These are phyloP conservation scores for Phytophthora vignae DNA, from an alignment of 352 stramenopile genomes.

Conservation along the genomic window DNA sequence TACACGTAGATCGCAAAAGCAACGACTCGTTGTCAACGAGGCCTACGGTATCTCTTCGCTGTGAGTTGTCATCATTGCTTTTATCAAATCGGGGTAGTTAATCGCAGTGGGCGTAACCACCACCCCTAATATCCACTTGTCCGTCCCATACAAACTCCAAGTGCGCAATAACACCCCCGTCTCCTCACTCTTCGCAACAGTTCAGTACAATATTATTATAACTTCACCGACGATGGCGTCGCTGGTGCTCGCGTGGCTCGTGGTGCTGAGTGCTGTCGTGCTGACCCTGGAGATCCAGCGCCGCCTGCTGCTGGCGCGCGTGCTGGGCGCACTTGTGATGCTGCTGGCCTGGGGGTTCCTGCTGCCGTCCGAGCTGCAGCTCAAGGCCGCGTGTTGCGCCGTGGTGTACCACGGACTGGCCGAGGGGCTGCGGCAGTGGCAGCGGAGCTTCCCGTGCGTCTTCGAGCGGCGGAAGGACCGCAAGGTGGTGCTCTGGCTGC, in stretches of 20 bases:
- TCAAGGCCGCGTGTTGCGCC: conserved; percentile 56
- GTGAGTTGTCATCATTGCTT: too few relatives aligned
- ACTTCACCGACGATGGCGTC: conserved; percentile 7
- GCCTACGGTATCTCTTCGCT: too few relatives aligned
- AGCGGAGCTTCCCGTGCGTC: conserved; percentile 43
- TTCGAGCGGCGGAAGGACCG: conserved; percentile 41
- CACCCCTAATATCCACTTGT: too few relatives aligned
- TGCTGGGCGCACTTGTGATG: conserved; percentile 49
- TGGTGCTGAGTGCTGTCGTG: conserved; percentile 52
- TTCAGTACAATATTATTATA: too few relatives aligned
- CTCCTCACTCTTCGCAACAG: too few relatives aligned
- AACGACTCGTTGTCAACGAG: too few relatives aligned
- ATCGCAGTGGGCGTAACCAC: too few relatives aligned
- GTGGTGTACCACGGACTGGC: conserved; percentile 50
- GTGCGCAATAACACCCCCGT: neutral
- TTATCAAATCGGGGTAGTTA: too few relatives aligned
- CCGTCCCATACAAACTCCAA: too few relatives aligned
- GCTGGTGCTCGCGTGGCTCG: conserved; percentile 50
- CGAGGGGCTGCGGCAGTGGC: conserved; percentile 47
- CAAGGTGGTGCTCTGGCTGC: conserved; percentile 53
- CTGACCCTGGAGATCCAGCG: conserved; percentile 77
- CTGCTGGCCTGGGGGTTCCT: conserved; percentile 45
- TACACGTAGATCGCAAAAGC: too few relatives aligned
- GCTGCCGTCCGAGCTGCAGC: conserved; percentile 44
- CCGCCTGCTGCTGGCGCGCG: conserved; percentile 50